These are phyloP conservation scores for Chlamydomonas sp. DNA, from an alignment of 139 green algal species.

Conservation along the genomic window DNA sequence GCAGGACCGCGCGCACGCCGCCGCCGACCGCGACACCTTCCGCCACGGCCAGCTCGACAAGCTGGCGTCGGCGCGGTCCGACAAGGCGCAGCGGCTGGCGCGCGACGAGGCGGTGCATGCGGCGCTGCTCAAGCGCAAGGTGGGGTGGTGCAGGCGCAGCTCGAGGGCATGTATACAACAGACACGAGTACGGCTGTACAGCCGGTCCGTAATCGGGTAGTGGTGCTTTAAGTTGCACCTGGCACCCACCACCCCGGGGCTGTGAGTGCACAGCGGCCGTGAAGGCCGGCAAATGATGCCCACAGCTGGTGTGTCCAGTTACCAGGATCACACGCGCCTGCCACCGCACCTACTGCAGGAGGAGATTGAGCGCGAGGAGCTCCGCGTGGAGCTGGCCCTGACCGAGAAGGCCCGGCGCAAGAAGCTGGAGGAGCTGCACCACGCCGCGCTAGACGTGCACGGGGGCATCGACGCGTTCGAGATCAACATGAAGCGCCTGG, in stretches of 20 bases:
- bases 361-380: conserved; percentile 67
- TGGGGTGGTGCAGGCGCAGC: not conserved
- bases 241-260: no score
- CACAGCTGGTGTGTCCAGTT: no score
- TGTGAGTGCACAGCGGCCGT: no score
- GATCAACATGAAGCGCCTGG: conserved; percentile 77
- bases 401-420: conserved; percentile 49
- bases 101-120: conserved; percentile 60
- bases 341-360: conserved; percentile 36
- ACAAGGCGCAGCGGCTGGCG: conserved; percentile 54
- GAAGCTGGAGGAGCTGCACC: conserved; percentile 40
- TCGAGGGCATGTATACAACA: not conserved
- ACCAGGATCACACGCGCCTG: no score
- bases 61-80: conserved; percentile 18
- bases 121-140: conserved; percentile 58
- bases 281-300: no score
- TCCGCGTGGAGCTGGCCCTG: conserved; percentile 72
- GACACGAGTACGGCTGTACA: no score
- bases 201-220: no score
- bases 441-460: conserved; percentile 58
- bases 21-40: conserved; percentile 6
- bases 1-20: conserved; percentile 9
- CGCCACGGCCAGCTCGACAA: conserved; percentile 29
- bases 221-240: no score
- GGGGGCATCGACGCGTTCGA: conserved; percentile 80